These are phyloP conservation scores for Xylaria polymorpha DNA, from an alignment of 2,329 filamentous ascomycete genomes.

Conservation along the genomic window DNA sequence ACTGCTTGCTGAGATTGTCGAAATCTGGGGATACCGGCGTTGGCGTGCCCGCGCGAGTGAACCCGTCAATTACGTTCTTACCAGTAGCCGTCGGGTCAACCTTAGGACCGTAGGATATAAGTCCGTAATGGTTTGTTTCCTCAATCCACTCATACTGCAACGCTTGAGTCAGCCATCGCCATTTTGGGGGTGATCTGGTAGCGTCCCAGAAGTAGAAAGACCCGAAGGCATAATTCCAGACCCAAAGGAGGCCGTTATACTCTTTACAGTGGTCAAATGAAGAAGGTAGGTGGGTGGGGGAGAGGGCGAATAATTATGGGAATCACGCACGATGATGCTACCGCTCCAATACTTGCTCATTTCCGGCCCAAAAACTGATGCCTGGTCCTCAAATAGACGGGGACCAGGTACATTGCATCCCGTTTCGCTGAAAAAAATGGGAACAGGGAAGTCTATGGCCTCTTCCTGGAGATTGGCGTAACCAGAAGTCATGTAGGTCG, in stretches of 20 bases:
- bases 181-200: background rate
- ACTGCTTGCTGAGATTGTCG: constrained; percentile 78
- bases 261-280: background rate
- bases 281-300: too few relatives aligned
- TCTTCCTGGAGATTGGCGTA: constrained; percentile 76
- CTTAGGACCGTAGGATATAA: constrained; percentile 78
- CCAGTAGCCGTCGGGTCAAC: constrained; percentile 64
- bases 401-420: constrained; percentile 78
- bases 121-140: constrained; percentile 84
- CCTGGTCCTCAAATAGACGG: constrained; percentile 76
- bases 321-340: constrained; percentile 68
- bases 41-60: constrained; percentile 76
- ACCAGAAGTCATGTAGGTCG: constrained; percentile 70
- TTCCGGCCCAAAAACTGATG: constrained; percentile 77
- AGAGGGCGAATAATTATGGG: background rate
- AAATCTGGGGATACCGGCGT: constrained; percentile 82
- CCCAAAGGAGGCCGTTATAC: background rate
- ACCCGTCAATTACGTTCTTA: constrained; percentile 72
- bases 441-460: constrained; percentile 78
- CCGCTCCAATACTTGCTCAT: constrained; percentile 81
- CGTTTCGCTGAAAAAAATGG: constrained; percentile 90
- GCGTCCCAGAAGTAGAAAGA: background rate
- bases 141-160: constrained; percentile 75
- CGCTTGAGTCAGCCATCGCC: constrained; percentile 2
- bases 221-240: background rate